Evolutionary conservation across 2,329 filamentous ascomycete species (phyloP).

Genomic region (Colletotrichum coccodes): DNA sequence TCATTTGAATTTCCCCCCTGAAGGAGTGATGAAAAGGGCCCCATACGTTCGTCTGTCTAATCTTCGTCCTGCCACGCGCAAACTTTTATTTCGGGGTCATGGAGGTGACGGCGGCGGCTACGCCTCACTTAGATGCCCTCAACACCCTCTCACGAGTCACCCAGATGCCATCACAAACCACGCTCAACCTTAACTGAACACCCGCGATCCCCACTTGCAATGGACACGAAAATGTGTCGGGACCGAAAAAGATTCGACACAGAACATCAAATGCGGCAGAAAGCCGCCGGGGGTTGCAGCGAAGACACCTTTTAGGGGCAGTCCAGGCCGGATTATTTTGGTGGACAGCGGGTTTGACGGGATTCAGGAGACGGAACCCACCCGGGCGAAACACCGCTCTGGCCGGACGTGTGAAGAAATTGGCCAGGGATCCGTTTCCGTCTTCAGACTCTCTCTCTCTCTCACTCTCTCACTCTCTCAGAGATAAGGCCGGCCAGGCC

Average conservation of each 20-base stretch:
- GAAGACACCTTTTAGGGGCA: background rate
- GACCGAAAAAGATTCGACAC: background rate
- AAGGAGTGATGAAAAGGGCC: background rate
- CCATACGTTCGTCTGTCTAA: background rate
- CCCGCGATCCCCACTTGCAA: conserved; percentile 1
- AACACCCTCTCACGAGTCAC: background rate
- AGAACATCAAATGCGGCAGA: conserved; percentile 21
- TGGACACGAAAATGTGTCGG: conserved; percentile 29
- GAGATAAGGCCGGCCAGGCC: background rate
- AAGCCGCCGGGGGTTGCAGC: conserved; percentile 7
- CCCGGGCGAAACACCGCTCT: conserved; percentile 28
- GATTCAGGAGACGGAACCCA: conserved; percentile 25
- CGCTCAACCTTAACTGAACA: conserved; percentile 2
- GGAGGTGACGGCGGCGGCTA: background rate
- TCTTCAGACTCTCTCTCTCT: background rate
- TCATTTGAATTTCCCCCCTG: background rate
- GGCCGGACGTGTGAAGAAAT: conserved; percentile 24
- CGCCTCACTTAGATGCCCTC: background rate
- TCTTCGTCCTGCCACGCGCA: background rate
- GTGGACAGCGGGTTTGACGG: background rate
- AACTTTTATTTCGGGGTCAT: background rate
- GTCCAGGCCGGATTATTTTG: background rate
- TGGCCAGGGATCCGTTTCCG: background rate
- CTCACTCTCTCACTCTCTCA: too few species aligned
- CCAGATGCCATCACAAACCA: background rate